A percentile compares a stretch with the other conserved stretches of the same genome.
Conservation (phyloP, 306 rosid species). For the Gastrolobium villosum region DNA sequence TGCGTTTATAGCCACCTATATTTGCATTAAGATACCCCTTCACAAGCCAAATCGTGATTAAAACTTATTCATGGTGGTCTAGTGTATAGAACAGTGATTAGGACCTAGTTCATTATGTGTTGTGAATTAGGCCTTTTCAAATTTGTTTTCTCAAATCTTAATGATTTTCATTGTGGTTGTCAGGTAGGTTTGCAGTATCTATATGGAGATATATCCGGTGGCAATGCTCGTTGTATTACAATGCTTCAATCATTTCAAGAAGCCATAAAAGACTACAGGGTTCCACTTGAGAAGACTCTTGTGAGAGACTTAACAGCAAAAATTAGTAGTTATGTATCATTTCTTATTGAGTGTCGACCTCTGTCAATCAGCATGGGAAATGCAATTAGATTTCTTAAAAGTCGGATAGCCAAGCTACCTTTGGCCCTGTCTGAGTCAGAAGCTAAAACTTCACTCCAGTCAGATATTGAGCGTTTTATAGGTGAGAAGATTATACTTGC, state of each 20-base stretch:
- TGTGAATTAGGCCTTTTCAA: slow-evolving; percentile 1
- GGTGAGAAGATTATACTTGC: slow-evolving; percentile 70
- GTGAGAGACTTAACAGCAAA: slow-evolving; percentile 66
- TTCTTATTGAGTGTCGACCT: slow-evolving; percentile 69
- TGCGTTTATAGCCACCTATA: slow-evolving; percentile 21
- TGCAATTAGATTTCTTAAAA: slow-evolving; percentile 71
- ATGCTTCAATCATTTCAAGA: slow-evolving; percentile 74
- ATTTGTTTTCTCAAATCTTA: slow-evolving; percentile 41
- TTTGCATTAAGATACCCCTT: background rate
- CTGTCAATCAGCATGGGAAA: slow-evolving; percentile 78
- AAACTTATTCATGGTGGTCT: background rate
- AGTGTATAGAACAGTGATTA: slow-evolving; percentile 4
- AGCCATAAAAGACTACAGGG: slow-evolving; percentile 65
- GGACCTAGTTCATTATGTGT: slow-evolving; percentile 7
- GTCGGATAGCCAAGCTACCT: slow-evolving; percentile 64
- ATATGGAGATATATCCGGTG: slow-evolving; percentile 63
- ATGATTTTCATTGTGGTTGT: slow-evolving; percentile 38
- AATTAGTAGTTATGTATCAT: slow-evolving; percentile 65
- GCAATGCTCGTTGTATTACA: slow-evolving; percentile 71
- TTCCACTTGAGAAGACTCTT: slow-evolving; percentile 62
- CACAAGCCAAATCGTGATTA: slow-evolving; percentile 15
- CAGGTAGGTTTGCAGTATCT: slow-evolving; percentile 66
- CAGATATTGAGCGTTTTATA: slow-evolving; percentile 66
- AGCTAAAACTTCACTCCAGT: slow-evolving; percentile 61
- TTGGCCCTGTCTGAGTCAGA: slow-evolving; percentile 64